Conservation (phyloP, 108 stramenopile species). For the Skeletonema marinoi region DNA sequence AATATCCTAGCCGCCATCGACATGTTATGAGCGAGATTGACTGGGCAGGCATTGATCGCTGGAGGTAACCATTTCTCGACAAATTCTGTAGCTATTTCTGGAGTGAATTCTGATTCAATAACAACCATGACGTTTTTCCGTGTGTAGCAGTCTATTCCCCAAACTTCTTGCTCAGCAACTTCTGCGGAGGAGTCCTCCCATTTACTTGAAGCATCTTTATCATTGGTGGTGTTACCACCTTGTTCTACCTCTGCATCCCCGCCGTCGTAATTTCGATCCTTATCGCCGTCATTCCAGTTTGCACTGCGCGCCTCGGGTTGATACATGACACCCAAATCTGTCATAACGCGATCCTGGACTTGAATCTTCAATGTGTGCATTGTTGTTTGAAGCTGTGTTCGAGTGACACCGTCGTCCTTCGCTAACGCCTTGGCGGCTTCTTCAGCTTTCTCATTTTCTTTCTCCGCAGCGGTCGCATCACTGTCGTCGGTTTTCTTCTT, state of each 20-base stretch:
- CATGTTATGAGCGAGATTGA: slow-evolving; percentile 74
- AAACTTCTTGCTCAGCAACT: slow-evolving; percentile 85
- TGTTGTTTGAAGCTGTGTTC: slow-evolving; percentile 74
- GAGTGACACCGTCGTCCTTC: slow-evolving; percentile 82
- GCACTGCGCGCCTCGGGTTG: slow-evolving; percentile 77
- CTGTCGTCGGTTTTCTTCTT: slow-evolving; percentile 32
- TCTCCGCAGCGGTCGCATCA: slow-evolving; percentile 5
- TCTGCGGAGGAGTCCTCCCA: slow-evolving; percentile 48
- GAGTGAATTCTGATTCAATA: slow-evolving; percentile 67
- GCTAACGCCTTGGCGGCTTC: slow-evolving; percentile 67
- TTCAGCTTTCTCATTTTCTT: slow-evolving; percentile 50
- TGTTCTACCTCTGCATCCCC: slow-evolving; percentile 44
- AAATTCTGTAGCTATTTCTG: slow-evolving; percentile 65
- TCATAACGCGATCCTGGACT: slow-evolving; percentile 86
- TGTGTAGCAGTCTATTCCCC: slow-evolving; percentile 92
- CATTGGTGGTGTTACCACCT: slow-evolving; percentile 8
- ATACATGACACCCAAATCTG: slow-evolving; percentile 73
- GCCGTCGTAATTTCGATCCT: slow-evolving; percentile 37
- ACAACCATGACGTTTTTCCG: slow-evolving; percentile 71
- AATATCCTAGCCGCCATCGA: slow-evolving; percentile 67
- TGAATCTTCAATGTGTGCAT: slow-evolving; percentile 74
- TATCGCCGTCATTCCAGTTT: slow-evolving; percentile 61
- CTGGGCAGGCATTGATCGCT: slow-evolving; percentile 87
- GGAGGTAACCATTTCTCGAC: slow-evolving; percentile 87
- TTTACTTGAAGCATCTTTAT: background rate